Base-by-base conservation (phyloP, 2,329 filamentous ascomycete genomes). In the Cercospora sojina region DNA sequence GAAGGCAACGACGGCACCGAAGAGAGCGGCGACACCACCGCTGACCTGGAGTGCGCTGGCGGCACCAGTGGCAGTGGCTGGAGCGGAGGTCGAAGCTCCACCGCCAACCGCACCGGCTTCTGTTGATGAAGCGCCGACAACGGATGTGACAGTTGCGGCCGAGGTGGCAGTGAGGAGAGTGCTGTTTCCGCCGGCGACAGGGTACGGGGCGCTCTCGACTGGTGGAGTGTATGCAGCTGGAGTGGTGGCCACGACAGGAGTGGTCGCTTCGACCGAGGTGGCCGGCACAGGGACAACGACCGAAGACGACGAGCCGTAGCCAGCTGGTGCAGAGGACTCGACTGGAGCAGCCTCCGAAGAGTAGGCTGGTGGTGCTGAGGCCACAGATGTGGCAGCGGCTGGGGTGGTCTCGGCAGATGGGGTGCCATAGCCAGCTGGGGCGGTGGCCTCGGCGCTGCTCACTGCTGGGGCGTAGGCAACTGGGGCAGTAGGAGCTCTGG, bases 1-100 rank as follows among this genome's bases (percentile, higher is more conserved):
- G 58, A 69, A 61, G 43, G 69, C 70, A 20, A 70, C 62, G 23
- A 68, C 62, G 31, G 67, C 62, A 31, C 62, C 69, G 57, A 68
- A 60, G 25, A 68, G 31, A 32, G 66, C 70, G 31, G 68, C 55
- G 51, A 59, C 61, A 57, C 65, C 61, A 25, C 67, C 66, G 41
- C 61, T 62, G 57, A 66, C 35, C n/a, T 64, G 38, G 64, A 69
- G 55, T 23, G 65, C 61, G 58, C 56, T 62, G 51, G 67, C 67
- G 4, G 62, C 67, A 43, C 57, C 58, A 29, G 59, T 64, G 16
- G 62, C 56, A 29, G 51, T 35, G 18, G 69, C 69, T 3, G 60
- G 25, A 38, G 67, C 62, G 27, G 59, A 49, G 27, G 67, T 49
- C 8, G 59, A 38, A 23, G 64, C 64, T 43, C 49, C 64, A 6